These are phyloP conservation scores for Begonia peltatifolia DNA, from an alignment of 306 rosid genomes.

Conservation along the genomic window DNA sequence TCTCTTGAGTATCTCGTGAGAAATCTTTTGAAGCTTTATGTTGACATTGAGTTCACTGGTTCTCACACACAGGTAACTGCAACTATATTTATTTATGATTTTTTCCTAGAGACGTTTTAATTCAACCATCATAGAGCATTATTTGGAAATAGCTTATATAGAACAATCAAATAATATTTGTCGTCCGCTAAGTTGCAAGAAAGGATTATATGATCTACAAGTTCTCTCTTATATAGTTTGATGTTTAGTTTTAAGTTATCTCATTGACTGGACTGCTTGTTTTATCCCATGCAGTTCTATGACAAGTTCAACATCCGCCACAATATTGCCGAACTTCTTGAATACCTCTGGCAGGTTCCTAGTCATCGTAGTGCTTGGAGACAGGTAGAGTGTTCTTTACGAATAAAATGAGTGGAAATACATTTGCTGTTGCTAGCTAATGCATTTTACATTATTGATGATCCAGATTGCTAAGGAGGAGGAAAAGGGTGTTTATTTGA, in stretches of 20 bases:
- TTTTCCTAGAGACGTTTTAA: neutral
- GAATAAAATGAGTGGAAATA: too few species aligned
- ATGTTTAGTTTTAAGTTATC: constrained; percentile 1
- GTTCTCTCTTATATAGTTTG: too few species aligned
- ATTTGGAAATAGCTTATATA: too few species aligned
- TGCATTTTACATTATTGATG: constrained; percentile 6
- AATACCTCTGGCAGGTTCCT: constrained; percentile 97
- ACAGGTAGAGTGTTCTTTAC: constrained; percentile 34
- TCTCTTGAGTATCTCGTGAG: constrained; percentile 89
- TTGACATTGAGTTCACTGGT: constrained; percentile 98
- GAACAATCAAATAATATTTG: too few species aligned
- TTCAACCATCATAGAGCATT: neutral
- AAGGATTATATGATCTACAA: too few species aligned
- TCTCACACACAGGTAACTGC: constrained; percentile 80
- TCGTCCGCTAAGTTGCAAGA: too few species aligned
- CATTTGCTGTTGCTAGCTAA: constrained; percentile 4
- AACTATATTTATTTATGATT: neutral
- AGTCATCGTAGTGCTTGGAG: constrained; percentile 98
- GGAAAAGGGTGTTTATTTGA: constrained; percentile 94
- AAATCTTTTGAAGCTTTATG: constrained; percentile 92
- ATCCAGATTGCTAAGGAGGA: constrained; percentile 96
- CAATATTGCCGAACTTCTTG: constrained; percentile 95
- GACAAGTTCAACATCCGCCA: constrained; percentile 99
- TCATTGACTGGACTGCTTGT: constrained; percentile 16
- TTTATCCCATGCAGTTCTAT: constrained; percentile 58